Evolutionary conservation across 2,329 filamentous ascomycete genomes (phyloP).

Genomic region (Tolypocladium paradoxum): DNA sequence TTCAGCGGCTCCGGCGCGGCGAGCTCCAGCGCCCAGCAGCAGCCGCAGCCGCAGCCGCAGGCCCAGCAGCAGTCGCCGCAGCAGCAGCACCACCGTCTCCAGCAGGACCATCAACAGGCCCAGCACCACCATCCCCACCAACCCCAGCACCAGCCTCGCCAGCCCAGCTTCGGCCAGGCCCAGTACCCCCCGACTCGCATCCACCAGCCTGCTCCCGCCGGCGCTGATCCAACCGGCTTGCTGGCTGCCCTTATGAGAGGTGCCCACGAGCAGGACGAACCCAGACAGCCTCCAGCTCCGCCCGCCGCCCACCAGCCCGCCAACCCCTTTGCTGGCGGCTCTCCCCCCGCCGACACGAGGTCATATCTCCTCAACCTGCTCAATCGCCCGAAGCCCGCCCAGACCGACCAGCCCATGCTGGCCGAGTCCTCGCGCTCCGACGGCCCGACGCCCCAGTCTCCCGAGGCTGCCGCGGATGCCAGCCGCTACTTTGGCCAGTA

Average conservation of each 20-base stretch:
- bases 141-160: slow-evolving; percentile 8
- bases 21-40: slow-evolving; percentile 20
- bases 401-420: slow-evolving; percentile 37
- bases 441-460: slow-evolving; percentile 35
- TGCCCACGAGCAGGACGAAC: slow-evolving; percentile 36
- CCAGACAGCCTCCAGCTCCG: slow-evolving; percentile 11
- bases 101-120: slow-evolving; percentile 16
- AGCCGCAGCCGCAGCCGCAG: slow-evolving; percentile 17
- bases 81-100: slow-evolving; percentile 10
- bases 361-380: slow-evolving; percentile 79
- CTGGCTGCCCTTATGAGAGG: slow-evolving; percentile 52
- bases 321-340: slow-evolving; percentile 33
- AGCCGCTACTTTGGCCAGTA: slow-evolving; percentile 18
- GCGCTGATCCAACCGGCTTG: slow-evolving; percentile 45
- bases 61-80: slow-evolving; percentile 12
- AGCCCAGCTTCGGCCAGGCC: slow-evolving; percentile 9
- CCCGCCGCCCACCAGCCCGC: slow-evolving; percentile 14
- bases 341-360: slow-evolving; percentile 60
- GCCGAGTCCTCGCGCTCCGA: slow-evolving; percentile 31
- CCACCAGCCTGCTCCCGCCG: slow-evolving; percentile 45
- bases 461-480: slow-evolving; percentile 17
- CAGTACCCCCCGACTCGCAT: slow-evolving; percentile 27
- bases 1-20: slow-evolving; percentile 33
- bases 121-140: slow-evolving; percentile 10
- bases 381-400: slow-evolving; percentile 62